Evolutionary conservation across 257 asterid species (phyloP).

Genomic region (Paraleonurus japonicus): DNA sequence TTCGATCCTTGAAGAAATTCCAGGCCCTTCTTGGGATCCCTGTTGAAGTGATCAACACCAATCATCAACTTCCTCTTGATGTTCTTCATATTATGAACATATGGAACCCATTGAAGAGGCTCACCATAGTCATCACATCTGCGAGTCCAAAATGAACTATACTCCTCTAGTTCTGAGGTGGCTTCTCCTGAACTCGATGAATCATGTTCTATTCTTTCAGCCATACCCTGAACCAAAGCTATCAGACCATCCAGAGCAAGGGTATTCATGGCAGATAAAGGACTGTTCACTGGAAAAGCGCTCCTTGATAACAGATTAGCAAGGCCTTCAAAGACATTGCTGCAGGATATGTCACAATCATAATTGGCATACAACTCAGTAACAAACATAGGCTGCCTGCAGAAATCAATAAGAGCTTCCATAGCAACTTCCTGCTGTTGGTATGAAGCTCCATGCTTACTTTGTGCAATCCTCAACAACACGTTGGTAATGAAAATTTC

Average conservation of each 20-base stretch:
- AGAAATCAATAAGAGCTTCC: slow-evolving; percentile 92
- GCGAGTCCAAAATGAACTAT: slow-evolving; percentile 70
- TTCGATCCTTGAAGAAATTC: slow-evolving; percentile 70
- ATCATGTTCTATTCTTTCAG: slow-evolving; percentile 67
- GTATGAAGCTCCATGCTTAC: slow-evolving; percentile 83
- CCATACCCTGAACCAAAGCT: slow-evolving; percentile 82
- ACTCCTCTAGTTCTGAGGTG: slow-evolving; percentile 45
- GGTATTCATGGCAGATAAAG: slow-evolving; percentile 75
- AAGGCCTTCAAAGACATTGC: slow-evolving; percentile 79
- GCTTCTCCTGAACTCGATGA: slow-evolving; percentile 42
- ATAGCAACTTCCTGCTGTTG: slow-evolving; percentile 96
- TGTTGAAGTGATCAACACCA: slow-evolving; percentile 88
- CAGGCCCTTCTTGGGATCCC: slow-evolving; percentile 81
- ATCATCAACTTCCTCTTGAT: slow-evolving; percentile 71
- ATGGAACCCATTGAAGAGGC: slow-evolving; percentile 80
- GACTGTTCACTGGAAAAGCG: slow-evolving; percentile 90
- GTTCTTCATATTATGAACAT: slow-evolving; percentile 63
- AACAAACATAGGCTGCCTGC: slow-evolving; percentile 84
- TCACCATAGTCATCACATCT: slow-evolving; percentile 60
- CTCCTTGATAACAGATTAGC: slow-evolving; percentile 80
- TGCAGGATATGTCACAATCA: slow-evolving; percentile 86
- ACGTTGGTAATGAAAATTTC: slow-evolving; percentile 85
- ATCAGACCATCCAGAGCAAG: slow-evolving; percentile 93
- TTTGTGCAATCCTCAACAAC: slow-evolving; percentile 75
- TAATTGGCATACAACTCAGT: slow-evolving; percentile 86